phyloP scores from a whole-genome alignment of 495 filamentous ascomycete species.

The Podospora pseudopauciseta region DNA sequence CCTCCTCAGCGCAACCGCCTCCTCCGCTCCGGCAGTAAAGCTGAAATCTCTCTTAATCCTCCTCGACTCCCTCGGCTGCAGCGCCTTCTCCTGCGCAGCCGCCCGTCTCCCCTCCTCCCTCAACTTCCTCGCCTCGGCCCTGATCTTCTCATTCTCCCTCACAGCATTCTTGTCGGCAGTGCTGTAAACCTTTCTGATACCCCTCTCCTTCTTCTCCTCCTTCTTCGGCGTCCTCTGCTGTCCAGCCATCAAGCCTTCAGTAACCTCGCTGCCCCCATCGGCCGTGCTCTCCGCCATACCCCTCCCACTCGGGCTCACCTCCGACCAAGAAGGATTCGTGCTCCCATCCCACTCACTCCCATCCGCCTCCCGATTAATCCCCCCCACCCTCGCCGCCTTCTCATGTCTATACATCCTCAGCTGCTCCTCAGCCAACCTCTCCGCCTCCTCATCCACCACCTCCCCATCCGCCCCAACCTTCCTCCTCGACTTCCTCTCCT shows the following conservation, averaged over 20 bases:
- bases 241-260: conserved; percentile 49
- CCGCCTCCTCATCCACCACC: conserved; percentile 55
- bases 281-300: conserved; percentile 38
- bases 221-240: conserved; percentile 47
- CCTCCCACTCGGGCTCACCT: conserved; percentile 21
- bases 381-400: conserved; percentile 77
- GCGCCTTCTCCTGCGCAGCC: background rate
- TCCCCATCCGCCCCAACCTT: conserved; percentile 44
- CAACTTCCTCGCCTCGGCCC: conserved; percentile 46
- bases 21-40: conserved; percentile 44
- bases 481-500: conserved; percentile 39
- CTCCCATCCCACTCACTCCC: conserved; percentile 66
- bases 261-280: conserved; percentile 54
- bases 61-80: background rate
- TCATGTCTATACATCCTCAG: conserved; percentile 76
- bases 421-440: conserved; percentile 60
- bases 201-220: conserved; percentile 31
- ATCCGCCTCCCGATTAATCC: conserved; percentile 74
- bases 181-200: conserved; percentile 55
- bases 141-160: conserved; percentile 46
- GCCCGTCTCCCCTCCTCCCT: conserved; percentile 34
- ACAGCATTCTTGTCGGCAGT: conserved; percentile 44
- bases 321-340: conserved; percentile 50
- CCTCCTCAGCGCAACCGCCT: conserved; percentile 31
- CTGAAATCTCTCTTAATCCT: conserved; percentile 44